Evolutionary conservation across 2,329 filamentous ascomycete species (phyloP), one percentile per base, ranked within the genome.

Genomic region (Magnaporthiopsis rhizophila): DNA sequence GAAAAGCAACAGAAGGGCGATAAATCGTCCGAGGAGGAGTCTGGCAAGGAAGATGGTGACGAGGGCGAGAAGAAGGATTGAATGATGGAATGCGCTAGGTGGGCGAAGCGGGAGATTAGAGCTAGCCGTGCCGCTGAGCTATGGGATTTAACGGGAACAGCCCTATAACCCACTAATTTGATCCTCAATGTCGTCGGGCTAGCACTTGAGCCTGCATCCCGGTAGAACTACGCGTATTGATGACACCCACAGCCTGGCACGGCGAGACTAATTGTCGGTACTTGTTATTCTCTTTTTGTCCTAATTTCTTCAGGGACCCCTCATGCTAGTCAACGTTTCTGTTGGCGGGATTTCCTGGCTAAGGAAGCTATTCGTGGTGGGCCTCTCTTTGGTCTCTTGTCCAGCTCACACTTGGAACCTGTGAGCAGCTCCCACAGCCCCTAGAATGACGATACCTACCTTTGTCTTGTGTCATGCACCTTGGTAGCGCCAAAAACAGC

Each of bases 1-100:
- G 28, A 66, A 36, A 64, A 68, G 13, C 69, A 36, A 36, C 6
- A 72, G 53, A 63, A 66, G 3, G 71, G 74, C 62, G 67, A 66
- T 21, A 67, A 70, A 21, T 66, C 68, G 7, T 45, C 38, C 38
- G 64, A 68, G 8, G 65, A 67, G 58, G 59, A 59, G 6, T 59
- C 66, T 24, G 30, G 30, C 30, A 60, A 67, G 45, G 66, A 59
- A 15, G 65, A 66, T 26, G 66, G 66, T 34, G 67, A 64, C 7
- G 59, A 64, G 45, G n/a, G 28, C 8, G 61, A 62, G 24, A 32
- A 64, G 32, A 65, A 53, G 38, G 59, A 30, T 8, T 53, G 45
- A 53, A 53, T 45, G 38, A 45, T 15, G 36, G 36, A 13, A 18
- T 45, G 38, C 36, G 11, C 36, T 5, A 18, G 38, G 38, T 45